A percentile compares a stretch with the other conserved stretches of the same genome.
Evolutionary conservation across 306 rosid genomes (phyloP).

Genomic region (Boehmeria nivea): DNA sequence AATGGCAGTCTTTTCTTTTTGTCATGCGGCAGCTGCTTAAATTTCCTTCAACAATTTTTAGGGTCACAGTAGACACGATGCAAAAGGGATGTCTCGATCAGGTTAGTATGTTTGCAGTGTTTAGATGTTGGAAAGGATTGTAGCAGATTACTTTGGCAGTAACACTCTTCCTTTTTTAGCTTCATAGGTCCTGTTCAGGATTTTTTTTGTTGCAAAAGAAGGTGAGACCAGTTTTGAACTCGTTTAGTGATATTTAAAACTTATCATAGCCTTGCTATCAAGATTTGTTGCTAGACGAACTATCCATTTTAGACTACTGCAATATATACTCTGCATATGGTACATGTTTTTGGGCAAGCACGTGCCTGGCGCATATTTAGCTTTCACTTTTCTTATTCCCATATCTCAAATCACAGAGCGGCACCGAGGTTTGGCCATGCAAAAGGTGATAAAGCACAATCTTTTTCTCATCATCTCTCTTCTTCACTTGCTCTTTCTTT

Average conservation of each 20-base stretch:
- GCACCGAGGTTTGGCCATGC: no score
- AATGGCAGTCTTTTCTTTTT: constrained; percentile 11
- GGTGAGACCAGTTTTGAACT: constrained; percentile 20
- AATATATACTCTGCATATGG: neutral
- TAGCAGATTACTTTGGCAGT: no score
- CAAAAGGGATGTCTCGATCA: constrained; percentile 38
- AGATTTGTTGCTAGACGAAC: neutral
- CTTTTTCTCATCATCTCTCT: no score
- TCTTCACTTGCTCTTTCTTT: no score
- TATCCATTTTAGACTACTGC: neutral
- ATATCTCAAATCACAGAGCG: no score
- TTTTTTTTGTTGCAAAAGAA: constrained; percentile 35
- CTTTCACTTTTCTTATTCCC: neutral
- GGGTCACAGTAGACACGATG: constrained; percentile 61
- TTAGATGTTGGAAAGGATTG: constrained; percentile 21
- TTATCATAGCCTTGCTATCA: no score
- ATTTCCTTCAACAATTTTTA: constrained; percentile 61
- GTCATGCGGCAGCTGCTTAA: constrained; percentile 45
- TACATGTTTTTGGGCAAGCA: neutral
- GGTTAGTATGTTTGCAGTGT: constrained; percentile 47
- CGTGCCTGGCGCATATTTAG: no score
- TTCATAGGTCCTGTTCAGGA: no score
- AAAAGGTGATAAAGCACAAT: no score
- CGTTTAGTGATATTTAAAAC: neutral
- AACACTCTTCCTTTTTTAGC: no score